Evolutionary conservation across 768 basidiomycete genomes (phyloP), one percentile per base, ranked within the genome.

Genomic region (Russula sp.): DNA sequence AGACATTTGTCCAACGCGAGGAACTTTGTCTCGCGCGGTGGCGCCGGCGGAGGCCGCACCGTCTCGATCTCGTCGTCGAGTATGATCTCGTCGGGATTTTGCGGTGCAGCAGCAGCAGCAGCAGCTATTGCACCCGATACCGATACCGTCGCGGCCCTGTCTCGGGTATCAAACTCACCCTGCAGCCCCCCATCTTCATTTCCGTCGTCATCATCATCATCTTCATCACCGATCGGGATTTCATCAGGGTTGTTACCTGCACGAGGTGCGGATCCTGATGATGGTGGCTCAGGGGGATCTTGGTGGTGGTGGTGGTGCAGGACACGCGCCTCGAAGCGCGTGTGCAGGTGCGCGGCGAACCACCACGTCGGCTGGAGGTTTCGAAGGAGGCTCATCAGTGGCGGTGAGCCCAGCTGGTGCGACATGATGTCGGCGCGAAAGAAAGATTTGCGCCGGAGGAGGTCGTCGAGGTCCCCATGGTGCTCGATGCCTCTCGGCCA

Each of bases 341-440:
- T 84, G 69, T 98, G 96, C 53, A 98, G 69, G 73, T 98, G 96
- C 0, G 93, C 95, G 4, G 91, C 74, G 72, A 97, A 97, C 96
- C 95, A 98, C 83, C 91, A 88, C 49, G 79, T 68, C 0, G 95
- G 95, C 68, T 82, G 78, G 36, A 97, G 77, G 29, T 78, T 86
- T 36, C 75, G 76, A 25, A 98, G 74, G 0, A 98, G 77, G 13
- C 83, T 83, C 79, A 89, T 86, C 39, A 96, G 75, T 7, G 93
- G 94, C 16, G 90, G 93, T 1, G 92, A 95, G 29, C 95, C 96
- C 13, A 97, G 82, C 13, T 74, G 77, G 39, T 89, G 87, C 38
- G 75, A 75, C 20, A 76, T 71, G 62, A 94, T 79, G 73, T 98
- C 92, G 29, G 77, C 74, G 39, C 78, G 77, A 70, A 98, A 87